Conservation (phyloP, 2,329 filamentous ascomycete genomes). For the Botryotinia narcissicola region DNA sequence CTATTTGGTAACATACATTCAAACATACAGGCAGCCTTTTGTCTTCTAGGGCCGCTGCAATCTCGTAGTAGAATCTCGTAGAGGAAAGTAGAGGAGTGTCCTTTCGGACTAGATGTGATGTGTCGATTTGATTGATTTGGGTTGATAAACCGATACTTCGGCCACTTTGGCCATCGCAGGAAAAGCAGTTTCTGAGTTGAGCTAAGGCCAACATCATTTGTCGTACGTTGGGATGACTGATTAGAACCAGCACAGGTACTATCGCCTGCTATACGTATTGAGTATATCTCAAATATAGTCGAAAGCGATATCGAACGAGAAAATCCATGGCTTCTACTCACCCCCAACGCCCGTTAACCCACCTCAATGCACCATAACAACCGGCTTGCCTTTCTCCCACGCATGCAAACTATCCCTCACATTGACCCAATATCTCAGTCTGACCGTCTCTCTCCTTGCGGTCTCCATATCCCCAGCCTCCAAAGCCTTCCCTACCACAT, state of each 20-base stretch:
- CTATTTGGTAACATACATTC: not conserved
- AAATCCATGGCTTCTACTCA: not conserved
- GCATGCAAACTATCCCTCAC: slow-evolving; percentile 74
- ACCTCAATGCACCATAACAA: slow-evolving; percentile 52
- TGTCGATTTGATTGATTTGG: not conserved
- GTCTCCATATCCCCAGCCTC: slow-evolving; percentile 59
- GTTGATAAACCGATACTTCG: too few species aligned
- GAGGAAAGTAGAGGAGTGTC: not conserved
- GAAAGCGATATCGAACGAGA: not conserved
- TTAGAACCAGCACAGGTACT: not conserved
- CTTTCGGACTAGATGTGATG: too few species aligned
- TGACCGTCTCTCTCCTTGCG: slow-evolving; percentile 71
- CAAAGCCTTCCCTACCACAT: slow-evolving; percentile 63
- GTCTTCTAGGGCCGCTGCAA: not conserved
- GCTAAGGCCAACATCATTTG: not conserved
- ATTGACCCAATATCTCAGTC: slow-evolving; percentile 87
- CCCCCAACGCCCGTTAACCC: not conserved
- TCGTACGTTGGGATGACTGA: too few species aligned
- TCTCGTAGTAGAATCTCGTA: not conserved
- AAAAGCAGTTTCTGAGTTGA: not conserved
- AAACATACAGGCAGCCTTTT: not conserved
- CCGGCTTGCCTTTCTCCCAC: slow-evolving; percentile 74
- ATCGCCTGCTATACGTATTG: not conserved
- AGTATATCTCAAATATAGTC: not conserved
- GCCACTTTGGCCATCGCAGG: not conserved